A percentile compares a stretch with the other conserved stretches of the same genome.
Evolutionary conservation across 148 eudicot genomes (phyloP).

Genomic region (Pouteria glomerata): DNA sequence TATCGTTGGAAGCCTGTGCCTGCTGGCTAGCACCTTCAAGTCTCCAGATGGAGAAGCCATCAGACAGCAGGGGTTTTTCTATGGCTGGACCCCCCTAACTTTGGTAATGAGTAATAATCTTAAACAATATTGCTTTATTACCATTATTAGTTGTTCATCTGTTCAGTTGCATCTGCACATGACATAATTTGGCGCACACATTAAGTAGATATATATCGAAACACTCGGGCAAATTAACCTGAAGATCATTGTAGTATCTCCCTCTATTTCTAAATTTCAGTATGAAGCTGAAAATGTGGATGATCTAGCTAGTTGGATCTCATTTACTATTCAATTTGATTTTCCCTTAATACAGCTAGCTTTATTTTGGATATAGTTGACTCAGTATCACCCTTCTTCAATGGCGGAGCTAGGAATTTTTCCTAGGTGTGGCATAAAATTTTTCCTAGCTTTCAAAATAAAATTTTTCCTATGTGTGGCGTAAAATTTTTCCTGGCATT

Average conservation of each 20-base stretch:
- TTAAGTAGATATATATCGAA: not conserved
- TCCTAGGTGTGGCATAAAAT: too few species aligned
- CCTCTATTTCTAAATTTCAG: not conserved
- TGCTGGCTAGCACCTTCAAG: conserved; percentile 77
- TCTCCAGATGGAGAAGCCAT: conserved; percentile 93
- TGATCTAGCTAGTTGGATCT: not conserved
- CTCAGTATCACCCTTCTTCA: too few species aligned
- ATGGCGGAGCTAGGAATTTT: too few species aligned
- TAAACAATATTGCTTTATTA: conserved; percentile 5
- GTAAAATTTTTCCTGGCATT: too few species aligned
- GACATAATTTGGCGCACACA: not conserved
- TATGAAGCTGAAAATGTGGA: not conserved
- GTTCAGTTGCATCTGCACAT: not conserved
- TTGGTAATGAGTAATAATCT: conserved; percentile 54
- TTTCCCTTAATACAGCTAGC: not conserved
- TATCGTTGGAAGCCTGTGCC: conserved; percentile 72
- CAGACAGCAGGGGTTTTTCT: conserved; percentile 67
- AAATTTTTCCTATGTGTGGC: too few species aligned
- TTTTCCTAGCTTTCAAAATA: too few species aligned
- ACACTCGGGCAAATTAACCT: not conserved
- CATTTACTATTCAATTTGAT: not conserved
- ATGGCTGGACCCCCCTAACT: conserved; percentile 83
- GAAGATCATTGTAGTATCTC: not conserved
- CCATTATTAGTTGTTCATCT: not conserved
- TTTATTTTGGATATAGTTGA: not conserved